Conservation (phyloP, 345 rosid genomes). For the Acer yangbiense region DNA sequence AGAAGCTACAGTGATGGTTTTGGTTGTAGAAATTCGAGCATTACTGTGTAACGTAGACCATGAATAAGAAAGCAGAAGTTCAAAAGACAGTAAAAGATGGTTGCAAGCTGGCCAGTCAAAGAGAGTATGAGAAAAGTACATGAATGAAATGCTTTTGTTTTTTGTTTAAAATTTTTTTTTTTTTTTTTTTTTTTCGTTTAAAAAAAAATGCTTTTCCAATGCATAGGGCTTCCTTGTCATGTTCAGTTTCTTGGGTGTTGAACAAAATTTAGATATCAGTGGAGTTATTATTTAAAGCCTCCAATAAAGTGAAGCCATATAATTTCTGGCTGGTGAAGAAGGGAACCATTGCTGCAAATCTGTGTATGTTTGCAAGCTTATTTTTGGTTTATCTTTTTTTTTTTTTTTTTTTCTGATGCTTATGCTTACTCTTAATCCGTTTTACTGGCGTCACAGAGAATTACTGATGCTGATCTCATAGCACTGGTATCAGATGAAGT, state of each 20-base stretch:
- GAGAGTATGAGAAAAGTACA: not conserved
- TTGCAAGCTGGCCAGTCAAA: not conserved
- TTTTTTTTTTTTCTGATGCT: constrained; percentile 16
- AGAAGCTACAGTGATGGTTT: too few species aligned
- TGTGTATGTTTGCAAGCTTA: not conserved
- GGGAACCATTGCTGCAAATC: not conserved
- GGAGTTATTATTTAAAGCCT: not conserved
- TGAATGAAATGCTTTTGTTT: not conserved
- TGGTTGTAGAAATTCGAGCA: too few species aligned
- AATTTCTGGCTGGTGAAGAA: constrained; percentile 6
- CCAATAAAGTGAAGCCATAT: not conserved
- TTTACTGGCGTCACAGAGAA: constrained; percentile 53
- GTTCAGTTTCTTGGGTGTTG: not conserved
- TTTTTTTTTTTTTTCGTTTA: too few species aligned
- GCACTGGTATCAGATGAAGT: constrained; percentile 96
- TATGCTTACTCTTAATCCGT: constrained; percentile 20
- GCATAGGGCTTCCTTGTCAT: not conserved
- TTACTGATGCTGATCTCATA: constrained; percentile 86
- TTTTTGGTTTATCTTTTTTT: not conserved
- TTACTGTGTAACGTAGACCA: too few species aligned
- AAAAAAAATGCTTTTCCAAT: not conserved
- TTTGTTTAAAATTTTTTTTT: too few species aligned
- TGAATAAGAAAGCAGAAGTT: too few species aligned
- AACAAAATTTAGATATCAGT: not conserved
- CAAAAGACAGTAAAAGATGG: too few species aligned